Percentiles rank a stretch among this genome's conserved stretches.
phyloP scores from a whole-genome alignment of 108 stramenopile species.

The Conticribra guillardii region DNA sequence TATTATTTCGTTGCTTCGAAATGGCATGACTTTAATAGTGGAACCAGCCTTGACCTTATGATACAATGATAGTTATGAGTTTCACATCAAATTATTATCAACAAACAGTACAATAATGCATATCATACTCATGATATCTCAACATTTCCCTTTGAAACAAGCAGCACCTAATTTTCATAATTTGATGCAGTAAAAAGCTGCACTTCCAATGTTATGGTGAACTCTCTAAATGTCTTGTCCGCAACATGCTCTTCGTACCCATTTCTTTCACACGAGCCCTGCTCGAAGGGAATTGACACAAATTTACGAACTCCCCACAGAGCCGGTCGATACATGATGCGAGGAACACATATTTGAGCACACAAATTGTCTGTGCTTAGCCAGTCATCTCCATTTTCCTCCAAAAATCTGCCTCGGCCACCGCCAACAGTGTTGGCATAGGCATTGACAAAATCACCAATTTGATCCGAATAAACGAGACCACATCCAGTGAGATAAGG shows the following conservation, averaged over 20 bases:
- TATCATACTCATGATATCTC: background rate
- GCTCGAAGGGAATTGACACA: conserved; percentile 19
- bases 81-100: too few relatives aligned
- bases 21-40: too few relatives aligned
- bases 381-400: conserved; percentile 23
- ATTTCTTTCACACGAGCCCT: conserved; percentile 49
- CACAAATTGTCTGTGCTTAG: conserved; percentile 34
- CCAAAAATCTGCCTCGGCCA: conserved; percentile 12
- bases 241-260: conserved; percentile 48
- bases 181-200: conserved; percentile 22
- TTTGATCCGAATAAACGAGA: conserved; percentile 50
- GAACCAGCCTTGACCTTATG: too few relatives aligned
- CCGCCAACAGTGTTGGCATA: conserved; percentile 15
- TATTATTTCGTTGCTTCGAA: too few relatives aligned
- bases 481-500: conserved; percentile 56
- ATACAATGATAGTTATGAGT: too few relatives aligned
- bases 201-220: conserved; percentile 56
- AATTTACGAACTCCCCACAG: conserved; percentile 28
- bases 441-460: conserved; percentile 34
- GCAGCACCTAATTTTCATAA: background rate
- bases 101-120: background rate
- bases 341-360: conserved; percentile 61
- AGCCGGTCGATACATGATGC: conserved; percentile 35
- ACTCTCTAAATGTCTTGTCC: conserved; percentile 59
- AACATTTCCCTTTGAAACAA: background rate